These are phyloP conservation scores for Biscogniauxia sp. DNA, from an alignment of 2,329 filamentous ascomycete genomes.

Conservation along the genomic window DNA sequence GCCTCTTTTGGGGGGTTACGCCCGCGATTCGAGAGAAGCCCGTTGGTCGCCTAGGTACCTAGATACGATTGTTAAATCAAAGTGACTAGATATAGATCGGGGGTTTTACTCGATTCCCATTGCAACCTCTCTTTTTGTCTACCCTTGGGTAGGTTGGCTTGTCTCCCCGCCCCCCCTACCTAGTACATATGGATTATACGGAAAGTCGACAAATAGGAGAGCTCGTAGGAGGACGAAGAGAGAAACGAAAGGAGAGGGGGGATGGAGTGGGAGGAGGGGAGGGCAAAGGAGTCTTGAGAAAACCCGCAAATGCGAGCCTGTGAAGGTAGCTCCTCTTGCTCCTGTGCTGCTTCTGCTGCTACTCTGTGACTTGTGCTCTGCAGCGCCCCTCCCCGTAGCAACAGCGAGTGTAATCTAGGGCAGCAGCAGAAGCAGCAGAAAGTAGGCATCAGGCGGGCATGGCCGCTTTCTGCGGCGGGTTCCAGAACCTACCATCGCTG, in stretches of 20 bases:
- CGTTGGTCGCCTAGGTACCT: neutral
- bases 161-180: too few relatives aligned
- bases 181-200: neutral
- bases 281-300: neutral
- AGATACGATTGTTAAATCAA: neutral
- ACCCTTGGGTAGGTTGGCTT: too few relatives aligned
- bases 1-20: slow-evolving; percentile 15
- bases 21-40: slow-evolving; percentile 17
- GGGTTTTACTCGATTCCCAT: slow-evolving; percentile 20
- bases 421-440: neutral
- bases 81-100: slow-evolving; percentile 4
- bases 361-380: neutral
- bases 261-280: neutral
- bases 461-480: neutral
- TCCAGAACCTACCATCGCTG: neutral
- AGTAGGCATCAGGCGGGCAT: neutral
- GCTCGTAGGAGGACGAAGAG: neutral
- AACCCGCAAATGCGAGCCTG: neutral
- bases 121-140: slow-evolving; percentile 3
- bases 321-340: neutral
- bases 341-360: neutral
- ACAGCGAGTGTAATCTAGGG: neutral
- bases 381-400: neutral
- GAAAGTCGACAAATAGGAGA: neutral
- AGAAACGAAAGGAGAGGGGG: neutral